A percentile compares a stretch with the other conserved stretches of the same genome.
phyloP scores from a whole-genome alignment of 495 filamentous ascomycete genomes.

The Aspergillus mulundensis region DNA sequence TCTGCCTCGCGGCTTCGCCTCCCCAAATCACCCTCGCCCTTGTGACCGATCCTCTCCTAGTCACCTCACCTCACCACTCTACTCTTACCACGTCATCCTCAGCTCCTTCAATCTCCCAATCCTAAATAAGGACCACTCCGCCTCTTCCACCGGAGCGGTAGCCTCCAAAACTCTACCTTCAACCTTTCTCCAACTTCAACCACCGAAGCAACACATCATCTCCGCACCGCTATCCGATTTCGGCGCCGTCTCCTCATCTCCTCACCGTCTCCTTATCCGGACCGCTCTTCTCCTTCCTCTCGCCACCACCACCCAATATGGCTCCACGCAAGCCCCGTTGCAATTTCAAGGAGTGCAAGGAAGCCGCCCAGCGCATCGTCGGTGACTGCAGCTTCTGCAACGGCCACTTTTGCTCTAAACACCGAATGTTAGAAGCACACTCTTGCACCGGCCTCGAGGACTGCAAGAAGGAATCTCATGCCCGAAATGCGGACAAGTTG shows the following conservation, averaged over 20 bases:
- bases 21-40: not conserved
- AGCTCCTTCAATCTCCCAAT: not conserved
- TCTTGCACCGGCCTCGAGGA: conserved; percentile 91
- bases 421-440: conserved; percentile 89
- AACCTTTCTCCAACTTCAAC: not conserved
- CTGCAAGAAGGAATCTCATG: conserved; percentile 93
- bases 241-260: conserved; percentile 22
- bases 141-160: not conserved
- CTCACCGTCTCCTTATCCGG: conserved; percentile 32
- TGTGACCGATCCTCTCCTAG: conserved; percentile 13
- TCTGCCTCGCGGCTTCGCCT: conserved; percentile 1
- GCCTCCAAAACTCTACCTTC: not conserved
- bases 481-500: conserved; percentile 86
- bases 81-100: conserved; percentile 22
- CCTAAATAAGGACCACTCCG: not conserved
- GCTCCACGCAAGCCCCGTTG: conserved; percentile 80
- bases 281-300: conserved; percentile 8
- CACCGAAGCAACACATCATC: not conserved
- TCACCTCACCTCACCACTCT: conserved; percentile 33
- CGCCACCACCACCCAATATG: conserved; percentile 30
- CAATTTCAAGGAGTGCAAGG: conserved; percentile 82
- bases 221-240: conserved; percentile 1
- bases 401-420: conserved; percentile 90
- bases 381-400: conserved; percentile 95
- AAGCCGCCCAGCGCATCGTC: conserved; percentile 81